A percentile compares a stretch with the other conserved stretches of the same genome.
phyloP scores from a whole-genome alignment of 306 rosid genomes.

The Oxytropis ochrocephala region DNA sequence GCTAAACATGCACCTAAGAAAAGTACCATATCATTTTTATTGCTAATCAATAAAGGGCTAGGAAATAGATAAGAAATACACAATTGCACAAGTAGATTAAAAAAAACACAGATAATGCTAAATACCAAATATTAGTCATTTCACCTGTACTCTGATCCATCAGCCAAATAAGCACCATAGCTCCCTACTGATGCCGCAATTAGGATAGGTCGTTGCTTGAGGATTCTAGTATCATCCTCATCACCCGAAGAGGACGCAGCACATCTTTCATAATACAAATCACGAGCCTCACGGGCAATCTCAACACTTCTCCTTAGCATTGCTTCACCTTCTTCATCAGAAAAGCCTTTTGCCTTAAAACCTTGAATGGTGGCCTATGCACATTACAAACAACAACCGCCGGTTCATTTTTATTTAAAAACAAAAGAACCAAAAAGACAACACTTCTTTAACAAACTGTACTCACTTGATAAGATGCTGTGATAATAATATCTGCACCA shows the following conservation, averaged over 20 bases:
- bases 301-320: constrained; percentile 45
- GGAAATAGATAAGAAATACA: constrained; percentile 8
- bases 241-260: constrained; percentile 17
- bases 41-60: not conserved
- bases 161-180: constrained; percentile 60
- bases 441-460: not conserved
- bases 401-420: not conserved
- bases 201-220: constrained; percentile 32
- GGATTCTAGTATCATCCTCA: constrained; percentile 22
- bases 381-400: constrained; percentile 3
- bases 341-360: constrained; percentile 41
- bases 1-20: not conserved
- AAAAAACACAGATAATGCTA: not conserved
- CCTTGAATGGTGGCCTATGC: constrained; percentile 57
- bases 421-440: not conserved
- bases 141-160: constrained; percentile 66
- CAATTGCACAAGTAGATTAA: not conserved
- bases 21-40: not conserved
- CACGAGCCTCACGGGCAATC: constrained; percentile 45
- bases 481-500: constrained; percentile 51
- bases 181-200: constrained; percentile 55
- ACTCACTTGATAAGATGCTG: constrained; percentile 51
- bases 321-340: constrained; percentile 37
- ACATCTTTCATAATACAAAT: constrained; percentile 35
- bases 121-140: not conserved